Evolutionary conservation across 2,329 filamentous ascomycete genomes (phyloP).

Genomic region (Botryosphaeria agaves): DNA sequence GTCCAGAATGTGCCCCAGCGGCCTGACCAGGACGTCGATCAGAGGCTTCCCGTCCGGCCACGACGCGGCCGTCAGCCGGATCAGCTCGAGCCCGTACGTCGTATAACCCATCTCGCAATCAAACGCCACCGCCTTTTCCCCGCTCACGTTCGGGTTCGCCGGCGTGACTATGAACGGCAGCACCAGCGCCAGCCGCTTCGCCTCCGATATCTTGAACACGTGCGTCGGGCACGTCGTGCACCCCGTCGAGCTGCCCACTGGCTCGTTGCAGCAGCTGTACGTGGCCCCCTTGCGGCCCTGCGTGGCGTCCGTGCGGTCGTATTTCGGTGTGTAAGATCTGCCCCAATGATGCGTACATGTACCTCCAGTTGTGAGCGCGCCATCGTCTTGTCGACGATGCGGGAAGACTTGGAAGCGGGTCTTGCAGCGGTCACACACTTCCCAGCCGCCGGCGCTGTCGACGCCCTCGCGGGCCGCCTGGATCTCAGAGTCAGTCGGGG

Average conservation of each 20-base stretch:
- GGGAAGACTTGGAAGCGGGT: conserved; percentile 86
- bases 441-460: conserved; percentile 54
- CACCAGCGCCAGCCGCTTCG: conserved; percentile 57
- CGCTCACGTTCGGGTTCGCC: conserved; percentile 29
- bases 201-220: conserved; percentile 70
- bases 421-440: conserved; percentile 75
- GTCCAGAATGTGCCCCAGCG: conserved; percentile 69
- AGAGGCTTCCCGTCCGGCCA: conserved; percentile 67
- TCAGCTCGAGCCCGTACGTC: conserved; percentile 68
- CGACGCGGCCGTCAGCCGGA: conserved; percentile 72
- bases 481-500: conserved; percentile 51
- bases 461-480: conserved; percentile 47
- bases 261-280: conserved; percentile 65
- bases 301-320: conserved; percentile 36
- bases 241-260: conserved; percentile 53
- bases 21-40: conserved; percentile 71
- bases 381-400: conserved; percentile 58
- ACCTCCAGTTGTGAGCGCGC: conserved; percentile 62
- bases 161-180: conserved; percentile 73
- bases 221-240: conserved; percentile 58
- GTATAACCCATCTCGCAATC: conserved; percentile 99
- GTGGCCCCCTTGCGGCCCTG: conserved; percentile 40
- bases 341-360: conserved; percentile 69
- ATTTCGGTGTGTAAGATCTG: conserved; percentile 43
- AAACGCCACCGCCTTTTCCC: conserved; percentile 53